Conservation (phyloP, 164 flowering plant species). For the Brasenia schreberi region DNA sequence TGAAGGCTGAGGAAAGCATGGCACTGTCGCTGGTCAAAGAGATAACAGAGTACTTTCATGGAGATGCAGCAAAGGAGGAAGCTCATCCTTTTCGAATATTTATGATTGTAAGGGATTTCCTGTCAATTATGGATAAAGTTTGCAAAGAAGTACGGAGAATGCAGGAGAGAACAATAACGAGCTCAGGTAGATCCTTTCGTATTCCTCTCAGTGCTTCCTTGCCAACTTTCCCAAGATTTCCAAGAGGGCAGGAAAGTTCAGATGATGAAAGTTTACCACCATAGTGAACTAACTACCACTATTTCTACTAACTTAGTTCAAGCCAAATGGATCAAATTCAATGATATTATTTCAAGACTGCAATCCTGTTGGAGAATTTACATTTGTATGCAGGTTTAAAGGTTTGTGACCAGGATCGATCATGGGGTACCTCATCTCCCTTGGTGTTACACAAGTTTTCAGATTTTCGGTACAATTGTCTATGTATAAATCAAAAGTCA, state of each 20-base stretch:
- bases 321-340: too few relatives aligned
- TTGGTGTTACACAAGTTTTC: too few relatives aligned
- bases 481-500: too few relatives aligned
- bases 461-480: too few relatives aligned
- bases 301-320: too few relatives aligned
- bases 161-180: conserved; percentile 53
- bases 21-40: conserved; percentile 66
- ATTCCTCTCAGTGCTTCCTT: conserved; percentile 63
- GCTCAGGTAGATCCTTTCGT: conserved; percentile 71
- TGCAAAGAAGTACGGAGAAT: conserved; percentile 84
- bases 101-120: conserved; percentile 89
- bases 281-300: background rate
- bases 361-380: too few relatives aligned
- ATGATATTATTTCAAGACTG: too few relatives aligned
- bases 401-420: too few relatives aligned
- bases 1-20: conserved; percentile 57
- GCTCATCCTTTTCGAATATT: conserved; percentile 92
- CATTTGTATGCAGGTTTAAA: too few relatives aligned
- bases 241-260: conserved; percentile 39
- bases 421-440: too few relatives aligned
- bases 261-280: conserved; percentile 52
- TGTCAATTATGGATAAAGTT: conserved; percentile 64
- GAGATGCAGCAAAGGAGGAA: conserved; percentile 79
- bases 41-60: conserved; percentile 88
- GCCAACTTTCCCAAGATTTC: conserved; percentile 61